phyloP scores from a whole-genome alignment of 257 asterid genomes.

The Solanum pimpinellifolium region DNA sequence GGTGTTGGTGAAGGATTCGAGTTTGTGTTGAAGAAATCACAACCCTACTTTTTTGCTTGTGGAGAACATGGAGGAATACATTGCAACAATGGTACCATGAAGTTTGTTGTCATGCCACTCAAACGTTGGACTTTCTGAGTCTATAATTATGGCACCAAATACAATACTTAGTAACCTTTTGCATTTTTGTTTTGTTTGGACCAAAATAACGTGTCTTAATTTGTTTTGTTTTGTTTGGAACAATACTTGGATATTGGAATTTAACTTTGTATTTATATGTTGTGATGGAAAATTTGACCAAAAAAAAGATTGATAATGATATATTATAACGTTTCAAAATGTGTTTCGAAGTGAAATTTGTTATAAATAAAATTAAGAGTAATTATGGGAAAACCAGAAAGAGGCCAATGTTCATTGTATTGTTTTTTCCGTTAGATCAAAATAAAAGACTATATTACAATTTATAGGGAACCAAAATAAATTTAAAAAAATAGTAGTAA shows the following conservation, averaged over 20 bases:
- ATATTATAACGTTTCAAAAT: too few relatives aligned
- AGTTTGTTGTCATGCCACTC: conserved; percentile 52
- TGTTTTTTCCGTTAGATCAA: not conserved
- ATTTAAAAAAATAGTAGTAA: not conserved
- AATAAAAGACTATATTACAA: not conserved
- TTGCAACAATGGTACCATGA: conserved; percentile 68
- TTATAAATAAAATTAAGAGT: not conserved
- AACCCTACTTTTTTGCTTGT: conserved; percentile 57
- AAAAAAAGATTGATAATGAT: not conserved
- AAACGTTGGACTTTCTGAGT: conserved; percentile 20
- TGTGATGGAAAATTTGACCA: not conserved
- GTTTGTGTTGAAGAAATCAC: conserved; percentile 45
- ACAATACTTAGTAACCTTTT: not conserved
- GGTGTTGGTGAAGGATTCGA: conserved; percentile 53
- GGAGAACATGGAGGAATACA: conserved; percentile 52
- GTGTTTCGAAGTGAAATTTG: not conserved
- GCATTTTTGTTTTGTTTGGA: not conserved
- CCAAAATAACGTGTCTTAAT: not conserved
- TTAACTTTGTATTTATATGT: not conserved
- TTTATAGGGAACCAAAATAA: too few relatives aligned
- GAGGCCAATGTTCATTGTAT: not conserved
- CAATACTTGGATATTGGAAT: not conserved
- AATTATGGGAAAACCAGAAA: too few relatives aligned
- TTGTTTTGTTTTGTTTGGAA: too few relatives aligned
- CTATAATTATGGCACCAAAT: not conserved